Base-by-base conservation (phyloP, 768 basidiomycete genomes). In the Leucogyrophana mollusca region DNA sequence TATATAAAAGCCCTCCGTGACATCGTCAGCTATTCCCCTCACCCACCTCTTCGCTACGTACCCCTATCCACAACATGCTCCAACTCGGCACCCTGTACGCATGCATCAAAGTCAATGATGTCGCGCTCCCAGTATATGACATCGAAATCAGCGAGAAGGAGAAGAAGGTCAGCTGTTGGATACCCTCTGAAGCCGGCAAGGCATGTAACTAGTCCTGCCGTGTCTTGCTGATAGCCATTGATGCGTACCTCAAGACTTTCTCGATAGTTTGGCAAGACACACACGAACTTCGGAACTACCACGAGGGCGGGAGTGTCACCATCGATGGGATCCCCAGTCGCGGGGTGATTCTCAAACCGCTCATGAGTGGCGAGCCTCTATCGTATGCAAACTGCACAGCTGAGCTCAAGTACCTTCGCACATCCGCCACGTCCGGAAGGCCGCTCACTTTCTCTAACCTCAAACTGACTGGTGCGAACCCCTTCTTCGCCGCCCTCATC, bases 151-250 rank as follows among this genome's bases (percentile, higher is more conserved):
- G 25, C 16, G 23, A 25, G 10, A 33, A 53, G 36, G 49, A 53
- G 27, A 52, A 52, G 9, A 46, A 40, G 23, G 43, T 53, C 25
- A 50, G 36, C 11, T 40, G 47, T 33, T 47, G 49, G 45, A 39
- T 50, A 23, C 22, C 49, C 6, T 47, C 46, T 14, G 49, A 50
- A 48, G 49, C 46, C 22, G 49, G 45, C 34, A 47, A 40, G 38
- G 49, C 46, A 46, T 17, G 45, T 40, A 13, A 13, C 27, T 39
- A 9, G 22, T 18, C 20, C 27, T 25, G 23, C 36, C 18, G 25
- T 32, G 18, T 21, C 35, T 21, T 20, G 9, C 32, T 25, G 45
- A 42, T 17, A n/a, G 20, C 32, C 22, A 45, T 25, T 46, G 22
- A n/a, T 18, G 23, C 23, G 40, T 23, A n/a, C 43, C 21, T 33